A percentile compares a stretch with the other conserved stretches of the same genome.
phyloP scores from a whole-genome alignment of 2,329 filamentous ascomycete species.

The Ceratocystis alfenasii region DNA sequence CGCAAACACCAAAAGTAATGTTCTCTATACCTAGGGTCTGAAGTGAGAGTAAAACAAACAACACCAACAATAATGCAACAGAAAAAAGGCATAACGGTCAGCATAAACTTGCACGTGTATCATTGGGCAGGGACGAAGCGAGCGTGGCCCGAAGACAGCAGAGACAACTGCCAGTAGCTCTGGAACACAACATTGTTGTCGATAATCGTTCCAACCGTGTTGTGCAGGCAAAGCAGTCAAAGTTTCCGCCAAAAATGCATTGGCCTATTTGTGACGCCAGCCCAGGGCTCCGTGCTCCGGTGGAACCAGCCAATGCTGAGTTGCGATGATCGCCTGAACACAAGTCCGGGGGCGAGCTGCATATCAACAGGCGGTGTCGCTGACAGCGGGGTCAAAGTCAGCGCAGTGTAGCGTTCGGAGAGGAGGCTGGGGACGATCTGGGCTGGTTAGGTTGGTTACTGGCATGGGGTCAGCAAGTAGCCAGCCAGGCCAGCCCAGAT shows the following conservation, averaged over 20 bases:
- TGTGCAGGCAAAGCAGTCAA: conserved; percentile 19
- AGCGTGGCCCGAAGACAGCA: conserved; percentile 4
- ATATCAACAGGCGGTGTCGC: conserved; percentile 2
- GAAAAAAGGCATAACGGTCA: conserved; percentile 5
- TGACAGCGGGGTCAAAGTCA: not conserved
- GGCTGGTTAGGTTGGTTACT: not conserved
- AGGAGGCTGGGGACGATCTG: not conserved
- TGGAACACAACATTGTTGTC: conserved; percentile 17
- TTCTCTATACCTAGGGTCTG: not conserved
- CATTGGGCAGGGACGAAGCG: not conserved
- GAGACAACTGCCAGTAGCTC: conserved; percentile 8
- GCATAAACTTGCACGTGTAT: not conserved
- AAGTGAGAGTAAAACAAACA: not conserved
- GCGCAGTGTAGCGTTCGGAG: not conserved
- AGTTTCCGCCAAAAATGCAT: conserved; percentile 2
- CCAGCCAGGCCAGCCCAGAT: not conserved
- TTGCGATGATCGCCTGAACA: conserved; percentile 11
- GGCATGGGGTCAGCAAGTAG: not conserved
- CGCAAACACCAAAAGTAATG: no score
- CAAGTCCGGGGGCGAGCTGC: conserved; percentile 9
- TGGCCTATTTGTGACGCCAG: conserved; percentile 17
- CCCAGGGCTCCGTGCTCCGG: conserved; percentile 8
- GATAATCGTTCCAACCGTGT: conserved; percentile 18
- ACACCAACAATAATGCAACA: not conserved
- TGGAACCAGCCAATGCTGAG: conserved; percentile 8